A percentile compares a stretch with the other conserved stretches of the same genome.
These are phyloP conservation scores for Hansenula lynferdii DNA, from an alignment of 1,139 yeast species.

Conservation along the genomic window DNA sequence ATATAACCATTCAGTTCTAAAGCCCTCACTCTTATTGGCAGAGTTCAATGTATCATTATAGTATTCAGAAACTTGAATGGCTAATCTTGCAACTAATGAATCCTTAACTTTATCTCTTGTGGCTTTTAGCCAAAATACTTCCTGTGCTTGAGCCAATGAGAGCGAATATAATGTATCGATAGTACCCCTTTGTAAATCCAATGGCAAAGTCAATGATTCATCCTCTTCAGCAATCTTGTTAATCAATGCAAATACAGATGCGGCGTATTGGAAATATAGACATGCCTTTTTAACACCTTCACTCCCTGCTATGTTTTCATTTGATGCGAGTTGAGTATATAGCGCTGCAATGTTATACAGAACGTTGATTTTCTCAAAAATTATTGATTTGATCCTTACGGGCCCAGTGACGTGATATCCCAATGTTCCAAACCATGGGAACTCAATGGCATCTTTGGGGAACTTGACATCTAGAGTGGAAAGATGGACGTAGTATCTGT, in stretches of 20 bases:
- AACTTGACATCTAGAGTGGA: slow-evolving; percentile 33
- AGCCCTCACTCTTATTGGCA: slow-evolving; percentile 45
- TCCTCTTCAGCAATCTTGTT: slow-evolving; percentile 20
- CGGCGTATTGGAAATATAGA: slow-evolving; percentile 60
- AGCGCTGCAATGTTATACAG: slow-evolving; percentile 66
- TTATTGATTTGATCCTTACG: slow-evolving; percentile 38
- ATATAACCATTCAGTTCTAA: slow-evolving; percentile 60
- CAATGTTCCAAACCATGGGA: slow-evolving; percentile 70
- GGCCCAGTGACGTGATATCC: slow-evolving; percentile 50
- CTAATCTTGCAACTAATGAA: slow-evolving; percentile 56
- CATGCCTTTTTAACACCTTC: slow-evolving; percentile 63
- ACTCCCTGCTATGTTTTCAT: slow-evolving; percentile 38
- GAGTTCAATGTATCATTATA: slow-evolving; percentile 44
- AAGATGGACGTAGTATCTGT: slow-evolving; percentile 31
- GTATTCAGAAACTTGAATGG: slow-evolving; percentile 55
- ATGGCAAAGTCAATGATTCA: slow-evolving; percentile 28
- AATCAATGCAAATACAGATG: slow-evolving; percentile 57
- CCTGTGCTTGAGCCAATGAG: slow-evolving; percentile 85
- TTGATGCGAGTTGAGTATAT: slow-evolving; percentile 51
- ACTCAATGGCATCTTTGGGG: slow-evolving; percentile 43
- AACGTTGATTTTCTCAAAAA: slow-evolving; percentile 57
- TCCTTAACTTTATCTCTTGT: slow-evolving; percentile 51
- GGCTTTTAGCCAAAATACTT: slow-evolving; percentile 78
- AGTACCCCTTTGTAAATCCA: slow-evolving; percentile 41
- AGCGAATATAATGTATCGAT: slow-evolving; percentile 39